A percentile compares a stretch with the other conserved stretches of the same genome.
Evolutionary conservation across 2,329 filamentous ascomycete species (phyloP).

Genomic region (Gyromitra esculenta): DNA sequence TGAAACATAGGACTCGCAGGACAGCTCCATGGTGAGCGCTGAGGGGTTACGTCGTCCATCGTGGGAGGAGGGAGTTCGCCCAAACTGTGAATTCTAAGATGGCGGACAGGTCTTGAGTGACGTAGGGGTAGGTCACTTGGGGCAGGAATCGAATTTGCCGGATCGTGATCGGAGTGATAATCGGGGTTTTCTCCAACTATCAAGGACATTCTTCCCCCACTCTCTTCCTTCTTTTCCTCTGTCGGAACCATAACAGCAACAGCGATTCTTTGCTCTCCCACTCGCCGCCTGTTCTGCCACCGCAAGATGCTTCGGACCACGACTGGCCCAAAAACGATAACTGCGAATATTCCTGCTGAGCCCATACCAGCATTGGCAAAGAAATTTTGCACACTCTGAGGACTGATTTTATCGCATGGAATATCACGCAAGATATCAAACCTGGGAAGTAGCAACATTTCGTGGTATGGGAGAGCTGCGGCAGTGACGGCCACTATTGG

Average conservation of each 20-base stretch:
- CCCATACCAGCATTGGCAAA: slow-evolving; percentile 26
- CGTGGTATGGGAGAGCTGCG: slow-evolving; percentile 13
- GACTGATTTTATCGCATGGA: slow-evolving; percentile 20
- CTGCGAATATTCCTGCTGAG: slow-evolving; percentile 27
- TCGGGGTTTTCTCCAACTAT: slow-evolving; percentile 48
- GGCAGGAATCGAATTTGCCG: background rate
- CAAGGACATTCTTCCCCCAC: slow-evolving; percentile 8
- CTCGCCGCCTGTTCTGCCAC: slow-evolving; percentile 29
- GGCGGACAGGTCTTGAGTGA: slow-evolving; percentile 15
- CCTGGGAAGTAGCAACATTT: slow-evolving; percentile 25
- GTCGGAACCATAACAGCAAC: background rate
- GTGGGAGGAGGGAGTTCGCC: slow-evolving; percentile 46
- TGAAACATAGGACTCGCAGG: slow-evolving; percentile 34
- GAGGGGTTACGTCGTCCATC: slow-evolving; percentile 39
- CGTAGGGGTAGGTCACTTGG: background rate
- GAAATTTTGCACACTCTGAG: slow-evolving; percentile 37
- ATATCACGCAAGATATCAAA: slow-evolving; percentile 35
- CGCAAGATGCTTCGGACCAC: slow-evolving; percentile 41
- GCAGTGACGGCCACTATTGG: slow-evolving; percentile 32
- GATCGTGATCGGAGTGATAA: slow-evolving; percentile 32
- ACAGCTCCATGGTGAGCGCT: slow-evolving; percentile 33
- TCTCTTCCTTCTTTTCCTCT: slow-evolving; percentile 6
- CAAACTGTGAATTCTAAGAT: slow-evolving; percentile 42
- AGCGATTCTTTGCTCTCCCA: slow-evolving; percentile 1
- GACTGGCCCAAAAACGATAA: slow-evolving; percentile 39